These are phyloP conservation scores for Globisporangium paddicum DNA, from an alignment of 352 stramenopile species.

Conservation along the genomic window DNA sequence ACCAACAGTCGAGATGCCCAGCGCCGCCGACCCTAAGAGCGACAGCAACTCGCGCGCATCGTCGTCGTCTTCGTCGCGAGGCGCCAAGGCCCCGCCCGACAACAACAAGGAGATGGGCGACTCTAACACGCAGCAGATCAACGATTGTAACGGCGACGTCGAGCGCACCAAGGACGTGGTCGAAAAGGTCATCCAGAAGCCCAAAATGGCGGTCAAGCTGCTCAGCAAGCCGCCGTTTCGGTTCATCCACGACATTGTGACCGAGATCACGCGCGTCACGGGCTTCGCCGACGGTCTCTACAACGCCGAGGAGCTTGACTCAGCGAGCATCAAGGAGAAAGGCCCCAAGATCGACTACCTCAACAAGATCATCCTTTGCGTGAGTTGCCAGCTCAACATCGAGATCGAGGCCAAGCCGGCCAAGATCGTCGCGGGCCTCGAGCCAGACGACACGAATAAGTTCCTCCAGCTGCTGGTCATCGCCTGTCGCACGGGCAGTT, in stretches of 20 bases:
- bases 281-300: slow-evolving; percentile 86
- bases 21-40: slow-evolving; percentile 31
- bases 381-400: slow-evolving; percentile 86
- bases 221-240: slow-evolving; percentile 85
- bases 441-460: slow-evolving; percentile 92
- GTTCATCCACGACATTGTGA: slow-evolving; percentile 85
- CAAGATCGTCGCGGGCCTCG: slow-evolving; percentile 90
- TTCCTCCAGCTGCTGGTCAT: slow-evolving; percentile 90
- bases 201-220: slow-evolving; percentile 83
- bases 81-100: slow-evolving; percentile 27
- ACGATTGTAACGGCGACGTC: slow-evolving; percentile 71
- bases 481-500: slow-evolving; percentile 64
- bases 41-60: slow-evolving; percentile 17
- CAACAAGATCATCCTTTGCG: slow-evolving; percentile 87
- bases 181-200: slow-evolving; percentile 77
- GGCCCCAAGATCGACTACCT: slow-evolving; percentile 90
- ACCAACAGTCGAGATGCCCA: slow-evolving; percentile 1
- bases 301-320: slow-evolving; percentile 86
- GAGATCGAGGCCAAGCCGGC: slow-evolving; percentile 81
- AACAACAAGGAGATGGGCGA: slow-evolving; percentile 54
- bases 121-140: slow-evolving; percentile 45
- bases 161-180: slow-evolving; percentile 71
- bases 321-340: slow-evolving; percentile 91
- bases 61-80: slow-evolving; percentile 19
- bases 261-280: slow-evolving; percentile 71